Evolutionary conservation across 805 yeast species (phyloP).

Genomic region (Teunomyces funiuensis): DNA sequence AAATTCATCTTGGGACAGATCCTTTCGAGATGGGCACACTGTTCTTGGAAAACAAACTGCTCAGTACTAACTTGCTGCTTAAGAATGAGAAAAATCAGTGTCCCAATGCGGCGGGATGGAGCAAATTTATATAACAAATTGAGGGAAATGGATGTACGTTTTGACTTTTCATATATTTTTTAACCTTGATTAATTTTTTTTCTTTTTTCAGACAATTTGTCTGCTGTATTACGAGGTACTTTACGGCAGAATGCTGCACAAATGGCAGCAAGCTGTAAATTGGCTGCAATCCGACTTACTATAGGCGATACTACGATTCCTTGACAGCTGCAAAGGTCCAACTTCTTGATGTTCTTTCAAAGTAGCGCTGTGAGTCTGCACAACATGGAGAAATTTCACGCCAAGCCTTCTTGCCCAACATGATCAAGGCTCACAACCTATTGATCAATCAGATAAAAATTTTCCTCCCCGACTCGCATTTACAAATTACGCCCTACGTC

Average conservation of each 20-base stretch:
- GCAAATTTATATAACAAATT: conserved; percentile 3
- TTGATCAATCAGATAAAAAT: conserved; percentile 10
- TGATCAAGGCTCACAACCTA: not conserved
- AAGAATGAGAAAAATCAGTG: not conserved
- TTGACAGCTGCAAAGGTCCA: no score
- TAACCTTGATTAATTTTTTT: not conserved
- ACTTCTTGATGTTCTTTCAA: no score
- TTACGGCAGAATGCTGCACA: not conserved
- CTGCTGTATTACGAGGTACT: not conserved
- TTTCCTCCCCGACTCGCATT: conserved; percentile 7
- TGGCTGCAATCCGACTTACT: no score
- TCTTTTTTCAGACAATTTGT: conserved; percentile 3
- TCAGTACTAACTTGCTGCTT: conserved; percentile 1
- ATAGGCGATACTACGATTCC: no score
- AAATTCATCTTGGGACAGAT: not conserved
- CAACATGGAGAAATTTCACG: no score
- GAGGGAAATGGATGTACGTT: not conserved
- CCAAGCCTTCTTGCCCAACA: conserved; percentile 1
- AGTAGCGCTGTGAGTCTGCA: no score
- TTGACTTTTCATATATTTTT: not conserved
- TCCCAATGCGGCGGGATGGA: conserved; percentile 5
- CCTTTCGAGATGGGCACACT: not conserved
- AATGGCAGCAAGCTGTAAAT: no score
- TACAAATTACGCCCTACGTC: not conserved
- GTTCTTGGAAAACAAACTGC: conserved; percentile 2